Evolutionary conservation across 2,329 filamentous ascomycete genomes (phyloP).

Genomic region (Xylariaceae sp.): DNA sequence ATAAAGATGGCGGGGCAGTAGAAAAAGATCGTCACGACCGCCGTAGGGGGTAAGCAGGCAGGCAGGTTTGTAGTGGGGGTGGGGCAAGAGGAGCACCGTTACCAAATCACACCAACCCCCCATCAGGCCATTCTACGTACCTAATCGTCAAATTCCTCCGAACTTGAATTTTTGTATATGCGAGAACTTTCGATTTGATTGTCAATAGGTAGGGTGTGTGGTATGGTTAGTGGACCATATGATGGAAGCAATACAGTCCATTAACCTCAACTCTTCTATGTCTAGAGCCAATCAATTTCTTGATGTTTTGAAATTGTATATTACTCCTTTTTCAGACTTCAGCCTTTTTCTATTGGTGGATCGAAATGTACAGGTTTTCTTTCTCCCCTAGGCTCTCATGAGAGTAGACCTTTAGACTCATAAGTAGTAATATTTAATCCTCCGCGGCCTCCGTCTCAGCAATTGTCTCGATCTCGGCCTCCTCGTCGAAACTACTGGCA

Average conservation of each 20-base stretch:
- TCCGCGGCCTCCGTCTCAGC: constrained; percentile 51
- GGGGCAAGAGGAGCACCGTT: constrained; percentile 9
- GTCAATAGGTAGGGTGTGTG: too few species aligned
- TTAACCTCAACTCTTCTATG: not conserved
- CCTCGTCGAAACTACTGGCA: constrained; percentile 84
- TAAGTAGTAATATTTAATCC: constrained; percentile 31
- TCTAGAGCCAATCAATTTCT: not conserved
- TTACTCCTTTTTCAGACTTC: not conserved
- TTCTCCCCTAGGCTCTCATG: not conserved
- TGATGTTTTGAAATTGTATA: not conserved
- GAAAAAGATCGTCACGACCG: constrained; percentile 16
- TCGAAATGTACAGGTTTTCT: not conserved
- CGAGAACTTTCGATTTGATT: too few species aligned
- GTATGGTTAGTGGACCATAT: not conserved
- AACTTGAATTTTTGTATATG: not conserved
- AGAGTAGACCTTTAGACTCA: not conserved
- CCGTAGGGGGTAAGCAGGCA: too few species aligned
- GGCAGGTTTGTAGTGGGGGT: constrained; percentile 14
- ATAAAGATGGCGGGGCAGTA: constrained; percentile 28
- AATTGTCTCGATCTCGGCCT: constrained; percentile 70
- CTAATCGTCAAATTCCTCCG: too few species aligned
- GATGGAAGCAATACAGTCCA: not conserved
- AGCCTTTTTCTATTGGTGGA: not conserved
- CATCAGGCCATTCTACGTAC: not conserved
- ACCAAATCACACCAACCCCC: not conserved